Conservation (phyloP, 2,329 filamentous ascomycete species). For the Pseudonectria buxi region DNA sequence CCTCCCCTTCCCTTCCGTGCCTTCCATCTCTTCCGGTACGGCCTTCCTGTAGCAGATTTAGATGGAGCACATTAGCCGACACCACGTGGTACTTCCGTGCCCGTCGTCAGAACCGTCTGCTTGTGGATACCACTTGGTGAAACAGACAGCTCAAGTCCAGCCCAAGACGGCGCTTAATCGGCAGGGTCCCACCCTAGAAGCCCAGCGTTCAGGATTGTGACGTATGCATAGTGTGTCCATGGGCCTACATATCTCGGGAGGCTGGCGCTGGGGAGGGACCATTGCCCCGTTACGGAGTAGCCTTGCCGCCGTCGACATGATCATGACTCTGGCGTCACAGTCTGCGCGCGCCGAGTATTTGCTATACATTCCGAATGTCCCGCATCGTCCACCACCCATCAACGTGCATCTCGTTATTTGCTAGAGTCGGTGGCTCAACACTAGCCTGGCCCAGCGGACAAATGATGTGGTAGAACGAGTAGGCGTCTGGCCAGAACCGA, state of each 20-base stretch:
- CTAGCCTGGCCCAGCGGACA: conserved; percentile 10
- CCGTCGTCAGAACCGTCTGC: conserved; percentile 11
- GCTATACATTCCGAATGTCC: too few species aligned
- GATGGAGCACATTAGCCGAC: conserved; percentile 6
- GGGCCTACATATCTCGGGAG: too few species aligned
- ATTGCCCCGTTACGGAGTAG: too few species aligned
- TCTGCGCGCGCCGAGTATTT: too few species aligned
- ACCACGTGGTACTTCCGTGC: conserved; percentile 15
- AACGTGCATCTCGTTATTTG: conserved; percentile 3
- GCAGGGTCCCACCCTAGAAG: conserved; percentile 19
- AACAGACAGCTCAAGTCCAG: conserved; percentile 14
- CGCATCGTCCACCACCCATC: too few species aligned
- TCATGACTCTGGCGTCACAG: too few species aligned
- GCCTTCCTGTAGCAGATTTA: conserved; percentile 5
- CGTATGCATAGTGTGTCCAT: too few species aligned
- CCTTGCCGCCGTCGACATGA: too few species aligned
- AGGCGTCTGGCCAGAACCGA: conserved; percentile 8
- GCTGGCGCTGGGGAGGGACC: too few species aligned
- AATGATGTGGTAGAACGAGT: conserved; percentile 9
- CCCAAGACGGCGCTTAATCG: conserved; percentile 12
- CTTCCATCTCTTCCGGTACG: too few species aligned
- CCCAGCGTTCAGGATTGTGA: conserved; percentile 5
- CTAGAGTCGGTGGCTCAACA: conserved; percentile 15
- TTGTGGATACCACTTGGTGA: conserved; percentile 20
- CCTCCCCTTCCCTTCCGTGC: too few species aligned